phyloP scores from a whole-genome alignment of 176 grass and related monocot genomes.

The Chloris gayana region DNA sequence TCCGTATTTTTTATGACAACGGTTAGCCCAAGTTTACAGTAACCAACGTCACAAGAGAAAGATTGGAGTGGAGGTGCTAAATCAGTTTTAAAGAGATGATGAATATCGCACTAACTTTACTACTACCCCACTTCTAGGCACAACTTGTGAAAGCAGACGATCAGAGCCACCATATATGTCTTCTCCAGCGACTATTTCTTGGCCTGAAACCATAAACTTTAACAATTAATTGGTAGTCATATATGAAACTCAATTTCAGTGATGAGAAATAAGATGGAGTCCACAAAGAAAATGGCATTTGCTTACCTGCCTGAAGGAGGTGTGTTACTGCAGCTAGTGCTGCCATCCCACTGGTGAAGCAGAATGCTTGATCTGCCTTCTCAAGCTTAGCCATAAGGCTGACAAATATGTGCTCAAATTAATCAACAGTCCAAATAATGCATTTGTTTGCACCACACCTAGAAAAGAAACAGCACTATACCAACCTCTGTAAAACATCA shows the following conservation, averaged over 20 bases:
- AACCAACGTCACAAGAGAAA: not conserved
- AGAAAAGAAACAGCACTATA: constrained; percentile 18
- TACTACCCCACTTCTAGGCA: constrained; percentile 75
- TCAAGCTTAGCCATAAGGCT: constrained; percentile 96
- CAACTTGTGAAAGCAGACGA: constrained; percentile 87
- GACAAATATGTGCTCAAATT: constrained; percentile 41
- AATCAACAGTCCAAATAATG: constrained; percentile 31
- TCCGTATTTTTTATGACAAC: not conserved
- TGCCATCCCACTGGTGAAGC: constrained; percentile 99
- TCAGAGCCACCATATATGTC: constrained; percentile 99
- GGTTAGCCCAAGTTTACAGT: not conserved
- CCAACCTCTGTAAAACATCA: constrained; percentile 92
- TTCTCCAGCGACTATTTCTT: constrained; percentile 94
- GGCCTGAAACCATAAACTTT: constrained; percentile 50
- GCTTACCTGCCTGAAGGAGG: constrained; percentile 72
- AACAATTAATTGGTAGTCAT: not conserved
- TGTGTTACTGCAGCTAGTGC: constrained; percentile 72
- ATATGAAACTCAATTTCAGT: not conserved
- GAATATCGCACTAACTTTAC: constrained; percentile 85
- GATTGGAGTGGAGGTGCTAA: not conserved
- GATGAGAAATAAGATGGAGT: not conserved
- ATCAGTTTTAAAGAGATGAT: constrained; percentile 28
- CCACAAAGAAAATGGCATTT: constrained; percentile 8
- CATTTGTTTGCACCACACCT: constrained; percentile 17
- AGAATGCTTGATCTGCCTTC: constrained; percentile 97